Conservation (phyloP, 129 eudicot genomes). For the Pittosporum tobira region DNA sequence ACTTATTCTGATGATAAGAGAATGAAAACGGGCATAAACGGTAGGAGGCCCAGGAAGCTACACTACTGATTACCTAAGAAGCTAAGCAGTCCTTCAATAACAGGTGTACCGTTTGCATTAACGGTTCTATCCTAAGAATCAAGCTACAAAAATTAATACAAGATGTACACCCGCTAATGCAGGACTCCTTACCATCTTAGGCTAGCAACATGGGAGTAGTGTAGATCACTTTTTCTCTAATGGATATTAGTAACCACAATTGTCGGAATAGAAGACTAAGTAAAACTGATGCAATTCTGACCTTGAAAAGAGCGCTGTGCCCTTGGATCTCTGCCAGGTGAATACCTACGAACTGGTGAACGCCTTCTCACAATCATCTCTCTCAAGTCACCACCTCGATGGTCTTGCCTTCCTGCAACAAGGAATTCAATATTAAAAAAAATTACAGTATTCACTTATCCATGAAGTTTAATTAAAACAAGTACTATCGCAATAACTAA, state of each 20-base stretch:
- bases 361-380: constrained; percentile 58
- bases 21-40: not conserved
- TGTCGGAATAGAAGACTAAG: not conserved
- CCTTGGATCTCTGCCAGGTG: constrained; percentile 54
- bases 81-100: no score
- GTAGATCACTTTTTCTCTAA: no score
- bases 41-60: no score
- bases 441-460: constrained; percentile 6
- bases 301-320: constrained; percentile 38
- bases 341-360: constrained; percentile 53
- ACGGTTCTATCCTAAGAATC: no score
- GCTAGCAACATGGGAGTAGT: no score
- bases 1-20: not conserved
- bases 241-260: not conserved
- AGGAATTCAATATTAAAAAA: constrained; percentile 13
- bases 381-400: constrained; percentile 61
- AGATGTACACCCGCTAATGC: no score
- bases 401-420: constrained; percentile 61
- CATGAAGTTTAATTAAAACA: constrained; percentile 8
- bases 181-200: no score
- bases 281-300: constrained; percentile 14
- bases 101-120: no score
- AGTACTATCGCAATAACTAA: constrained; percentile 18
- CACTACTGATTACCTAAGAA: not conserved
- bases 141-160: no score